These are phyloP conservation scores for Ascochyta lentis DNA, from an alignment of 2,329 filamentous ascomycete genomes.

Conservation along the genomic window DNA sequence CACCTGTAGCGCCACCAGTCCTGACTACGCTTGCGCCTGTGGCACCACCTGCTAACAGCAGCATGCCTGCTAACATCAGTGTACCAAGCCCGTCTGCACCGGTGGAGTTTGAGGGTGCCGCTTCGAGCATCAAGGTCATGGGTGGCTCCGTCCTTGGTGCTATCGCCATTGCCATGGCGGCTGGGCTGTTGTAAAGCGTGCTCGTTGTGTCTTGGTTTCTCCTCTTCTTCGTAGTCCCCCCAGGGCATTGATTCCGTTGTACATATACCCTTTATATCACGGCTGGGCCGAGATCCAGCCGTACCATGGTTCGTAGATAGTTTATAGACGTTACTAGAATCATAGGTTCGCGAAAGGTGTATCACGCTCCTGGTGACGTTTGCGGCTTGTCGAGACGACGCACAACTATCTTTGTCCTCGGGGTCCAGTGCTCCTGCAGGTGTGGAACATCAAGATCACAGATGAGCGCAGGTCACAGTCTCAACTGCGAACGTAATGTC, in stretches of 20 bases:
- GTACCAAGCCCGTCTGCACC: conserved; percentile 22
- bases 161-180: conserved; percentile 25
- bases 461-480: neutral
- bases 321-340: conserved; percentile 11
- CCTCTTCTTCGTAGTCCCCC: conserved; percentile 14
- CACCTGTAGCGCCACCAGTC: conserved; percentile 18
- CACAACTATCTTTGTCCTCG: neutral
- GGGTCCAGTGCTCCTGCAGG: neutral
- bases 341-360: neutral
- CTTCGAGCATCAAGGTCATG: conserved; percentile 22
- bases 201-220: neutral
- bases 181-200: conserved; percentile 29
- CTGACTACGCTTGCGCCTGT: conserved; percentile 21
- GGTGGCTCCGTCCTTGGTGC: conserved; percentile 29
- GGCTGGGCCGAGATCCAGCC: conserved; percentile 10
- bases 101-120: conserved; percentile 35
- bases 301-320: conserved; percentile 18
- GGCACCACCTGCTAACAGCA: conserved; percentile 36
- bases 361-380: neutral
- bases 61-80: conserved; percentile 32
- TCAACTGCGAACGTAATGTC: neutral
- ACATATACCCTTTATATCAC: conserved; percentile 25
- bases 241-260: conserved; percentile 15
- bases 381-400: neutral
- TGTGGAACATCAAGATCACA: neutral